Percentiles rank a stretch among this genome's conserved stretches.
Evolutionary conservation across 2,329 filamentous ascomycete genomes (phyloP).

Genomic region (Aspergillus sp.): DNA sequence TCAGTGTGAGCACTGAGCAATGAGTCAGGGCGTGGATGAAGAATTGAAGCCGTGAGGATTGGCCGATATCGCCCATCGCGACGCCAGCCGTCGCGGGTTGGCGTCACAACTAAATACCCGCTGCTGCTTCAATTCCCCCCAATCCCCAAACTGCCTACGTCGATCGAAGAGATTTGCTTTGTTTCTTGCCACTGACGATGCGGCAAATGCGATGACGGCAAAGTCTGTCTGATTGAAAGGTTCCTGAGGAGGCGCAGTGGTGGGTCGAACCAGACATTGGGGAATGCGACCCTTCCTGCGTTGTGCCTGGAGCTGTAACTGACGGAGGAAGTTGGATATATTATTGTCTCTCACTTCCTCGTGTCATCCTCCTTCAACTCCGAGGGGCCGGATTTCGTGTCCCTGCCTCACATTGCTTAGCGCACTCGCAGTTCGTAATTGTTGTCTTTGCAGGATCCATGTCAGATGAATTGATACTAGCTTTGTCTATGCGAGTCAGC

Average conservation of each 20-base stretch:
- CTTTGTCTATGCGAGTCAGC: too few species aligned
- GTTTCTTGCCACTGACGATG: constrained; percentile 7
- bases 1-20: constrained; percentile 7
- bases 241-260: constrained; percentile 5
- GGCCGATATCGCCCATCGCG: constrained; percentile 34
- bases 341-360: not conserved
- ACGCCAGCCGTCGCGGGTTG: not conserved
- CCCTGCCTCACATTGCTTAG: not conserved
- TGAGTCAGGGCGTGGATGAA: constrained; percentile 11
- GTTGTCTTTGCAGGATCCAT: not conserved
- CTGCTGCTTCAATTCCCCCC: not conserved
- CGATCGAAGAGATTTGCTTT: constrained; percentile 9
- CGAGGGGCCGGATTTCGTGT: not conserved
- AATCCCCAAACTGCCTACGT: not conserved
- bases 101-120: not conserved
- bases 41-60: constrained; percentile 5
- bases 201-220: constrained; percentile 15
- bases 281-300: not conserved
- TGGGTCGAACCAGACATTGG: constrained; percentile 14
- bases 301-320: not conserved
- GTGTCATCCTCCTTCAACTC: not conserved
- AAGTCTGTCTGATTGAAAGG: constrained; percentile 19
- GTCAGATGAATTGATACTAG: not conserved
- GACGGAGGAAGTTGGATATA: not conserved
- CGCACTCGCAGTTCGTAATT: not conserved